Base-by-base conservation (phyloP, 2,329 filamentous ascomycete genomes). In the Acrodontium crateriforme region DNA sequence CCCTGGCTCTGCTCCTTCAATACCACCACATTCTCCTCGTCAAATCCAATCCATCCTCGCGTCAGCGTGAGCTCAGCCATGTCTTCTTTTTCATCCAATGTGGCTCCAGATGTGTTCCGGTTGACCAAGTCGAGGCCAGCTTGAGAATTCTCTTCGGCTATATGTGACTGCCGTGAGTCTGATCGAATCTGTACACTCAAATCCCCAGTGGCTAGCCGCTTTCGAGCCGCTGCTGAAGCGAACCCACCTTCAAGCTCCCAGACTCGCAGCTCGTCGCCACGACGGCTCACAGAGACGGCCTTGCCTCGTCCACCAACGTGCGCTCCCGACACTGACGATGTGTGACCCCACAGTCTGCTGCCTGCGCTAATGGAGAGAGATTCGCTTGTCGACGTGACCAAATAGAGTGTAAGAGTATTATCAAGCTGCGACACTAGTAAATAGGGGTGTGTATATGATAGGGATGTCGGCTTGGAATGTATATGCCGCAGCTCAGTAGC, bases 11-110 rank as follows among this genome's bases (percentile, higher is more conserved):
- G 69, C 54, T 87, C 79, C 39, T 80, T 76, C 27, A 92, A 61
- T 22, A 93, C 72, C 36, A 92, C 75, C n/a, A 93, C 79, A 58
- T 83, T 83, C 53, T 92, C 81, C 23, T 92, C 82, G 45, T 93
- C 83, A 45, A 93, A 93, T 0, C 81, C 82, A 6, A 93, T 73
- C 71, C 78, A 87, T 28, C 66, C 65, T 35, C 63, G 54, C 20
- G 58, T 65, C 4, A 63, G 50, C 4, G 56, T 52, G 9, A 59
- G 38, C 24, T 50, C 47, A 6, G 38, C 24, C 14, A 24, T 25
- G 22, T 46, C 41, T 19, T 25, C 24, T 16, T 22, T 25, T 11
- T 10, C 11, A 9, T 14, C 11, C 15, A n/a, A 21, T 11, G 17
- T 11, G 16, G 25, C 17, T 9, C n/a, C 24, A 7, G 28, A 11